Evolutionary conservation across 2,329 filamentous ascomycete species (phyloP).

Genomic region (Dactylellina parvicollis): DNA sequence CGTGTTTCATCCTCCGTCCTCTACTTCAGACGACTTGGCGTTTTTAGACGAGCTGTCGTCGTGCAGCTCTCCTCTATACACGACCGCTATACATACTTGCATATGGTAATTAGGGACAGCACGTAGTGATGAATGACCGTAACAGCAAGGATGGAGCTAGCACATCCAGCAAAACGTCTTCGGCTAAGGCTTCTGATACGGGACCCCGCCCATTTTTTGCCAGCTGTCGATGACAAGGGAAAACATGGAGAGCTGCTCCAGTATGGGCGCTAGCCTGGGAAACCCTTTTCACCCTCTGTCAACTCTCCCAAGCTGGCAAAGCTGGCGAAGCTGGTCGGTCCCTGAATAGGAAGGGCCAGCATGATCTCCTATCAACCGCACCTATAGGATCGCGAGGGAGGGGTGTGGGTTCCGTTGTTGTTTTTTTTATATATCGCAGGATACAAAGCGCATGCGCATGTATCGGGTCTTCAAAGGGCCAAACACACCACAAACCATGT

Average conservation of each 20-base stretch:
- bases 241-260: conserved; percentile 12
- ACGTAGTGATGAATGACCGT: not conserved
- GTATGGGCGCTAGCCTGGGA: conserved; percentile 3
- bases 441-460: not conserved
- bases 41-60: conserved; percentile 38
- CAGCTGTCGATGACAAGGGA: conserved; percentile 48
- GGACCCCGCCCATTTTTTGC: conserved; percentile 45
- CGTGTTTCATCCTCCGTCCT: conserved; percentile 29
- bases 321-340: not conserved
- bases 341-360: conserved; percentile 50
- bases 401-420: not conserved
- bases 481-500: too few species aligned
- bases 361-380: conserved; percentile 44
- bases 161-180: conserved; percentile 28
- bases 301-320: not conserved
- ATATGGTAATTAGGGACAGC: too few species aligned
- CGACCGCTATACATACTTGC: not conserved
- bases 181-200: conserved; percentile 52
- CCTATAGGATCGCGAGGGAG: conserved; percentile 37
- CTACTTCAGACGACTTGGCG: conserved; percentile 45
- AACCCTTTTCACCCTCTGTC: conserved; percentile 5
- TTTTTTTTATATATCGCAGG: not conserved
- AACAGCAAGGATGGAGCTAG: conserved; percentile 42
- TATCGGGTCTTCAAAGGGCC: too few species aligned
- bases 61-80: not conserved